phyloP scores from a whole-genome alignment of 129 eudicot genomes.

The Gnaphalium uliginosum region DNA sequence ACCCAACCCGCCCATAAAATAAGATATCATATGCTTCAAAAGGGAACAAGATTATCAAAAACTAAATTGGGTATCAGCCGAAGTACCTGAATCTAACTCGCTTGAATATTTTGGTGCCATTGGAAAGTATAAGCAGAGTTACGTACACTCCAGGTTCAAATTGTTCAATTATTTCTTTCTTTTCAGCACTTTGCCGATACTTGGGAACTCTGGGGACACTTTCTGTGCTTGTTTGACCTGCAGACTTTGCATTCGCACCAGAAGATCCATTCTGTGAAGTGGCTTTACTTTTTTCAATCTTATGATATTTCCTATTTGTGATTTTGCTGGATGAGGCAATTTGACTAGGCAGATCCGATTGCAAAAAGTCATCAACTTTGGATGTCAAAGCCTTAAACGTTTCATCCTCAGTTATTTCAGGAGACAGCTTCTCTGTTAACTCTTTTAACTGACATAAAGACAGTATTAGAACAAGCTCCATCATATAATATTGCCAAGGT shows the following conservation, averaged over 20 bases:
- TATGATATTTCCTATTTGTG: conserved; percentile 9
- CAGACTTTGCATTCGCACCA: conserved; percentile 28
- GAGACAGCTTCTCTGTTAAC: conserved; percentile 49
- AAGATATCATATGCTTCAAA: too few relatives aligned
- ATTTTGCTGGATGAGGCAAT: conserved; percentile 14
- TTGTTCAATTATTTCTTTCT: conserved; percentile 73
- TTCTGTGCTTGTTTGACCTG: conserved; percentile 28
- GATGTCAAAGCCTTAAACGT: conserved; percentile 40
- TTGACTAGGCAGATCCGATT: conserved; percentile 18
- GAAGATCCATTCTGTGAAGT: conserved; percentile 32
- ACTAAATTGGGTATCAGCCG: neutral
- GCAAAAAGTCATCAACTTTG: conserved; percentile 43
- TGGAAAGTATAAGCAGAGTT: conserved; percentile 43
- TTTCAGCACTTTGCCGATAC: conserved; percentile 38
- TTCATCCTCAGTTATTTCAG: conserved; percentile 45
- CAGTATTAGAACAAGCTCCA: conserved; percentile 9
- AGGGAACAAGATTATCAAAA: too few relatives aligned
- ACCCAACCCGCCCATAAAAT: neutral
- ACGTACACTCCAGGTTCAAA: conserved; percentile 91
- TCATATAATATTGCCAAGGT: neutral
- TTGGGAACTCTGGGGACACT: conserved; percentile 29
- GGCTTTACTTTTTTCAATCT: conserved; percentile 24
- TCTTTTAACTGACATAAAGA: conserved; percentile 51
- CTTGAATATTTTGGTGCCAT: conserved; percentile 74
- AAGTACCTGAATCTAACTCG: conserved; percentile 86